Percentiles rank a stretch among this genome's conserved stretches.
phyloP scores from a whole-genome alignment of 495 filamentous ascomycete genomes.

The Penicillium turbatum region DNA sequence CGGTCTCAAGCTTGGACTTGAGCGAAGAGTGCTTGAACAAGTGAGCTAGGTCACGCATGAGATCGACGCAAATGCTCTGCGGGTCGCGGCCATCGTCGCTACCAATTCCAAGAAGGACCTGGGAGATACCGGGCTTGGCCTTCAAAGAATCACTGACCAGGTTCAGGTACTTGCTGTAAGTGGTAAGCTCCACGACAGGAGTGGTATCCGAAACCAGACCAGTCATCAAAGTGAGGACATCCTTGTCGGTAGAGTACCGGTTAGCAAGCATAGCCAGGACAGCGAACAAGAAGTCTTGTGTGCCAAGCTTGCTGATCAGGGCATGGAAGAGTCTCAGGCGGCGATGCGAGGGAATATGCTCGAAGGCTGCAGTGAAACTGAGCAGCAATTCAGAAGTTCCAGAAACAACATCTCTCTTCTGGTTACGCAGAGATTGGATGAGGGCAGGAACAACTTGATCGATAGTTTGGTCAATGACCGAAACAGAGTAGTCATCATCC shows the following conservation, averaged over 20 bases:
- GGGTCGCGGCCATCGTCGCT: conserved; percentile 59
- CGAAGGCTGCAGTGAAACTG: conserved; percentile 91
- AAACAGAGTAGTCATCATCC: conserved; percentile 91
- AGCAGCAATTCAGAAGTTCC: conserved; percentile 81
- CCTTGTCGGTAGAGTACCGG: conserved; percentile 41
- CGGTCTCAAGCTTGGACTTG: conserved; percentile 38
- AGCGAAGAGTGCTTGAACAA: conserved; percentile 43
- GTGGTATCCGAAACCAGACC: conserved; percentile 48
- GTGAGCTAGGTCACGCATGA: conserved; percentile 51
- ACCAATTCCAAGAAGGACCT: conserved; percentile 58
- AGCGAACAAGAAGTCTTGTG: conserved; percentile 63
- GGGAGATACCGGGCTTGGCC: conserved; percentile 64
- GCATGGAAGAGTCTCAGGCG: conserved; percentile 75
- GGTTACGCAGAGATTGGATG: conserved; percentile 76
- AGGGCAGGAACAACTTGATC: conserved; percentile 85
- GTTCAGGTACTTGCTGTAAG: conserved; percentile 65
- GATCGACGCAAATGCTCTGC: conserved; percentile 54
- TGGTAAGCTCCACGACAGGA: conserved; percentile 61
- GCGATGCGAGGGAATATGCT: conserved; percentile 84
- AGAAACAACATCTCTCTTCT: conserved; percentile 68
- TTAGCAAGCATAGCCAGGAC: conserved; percentile 47
- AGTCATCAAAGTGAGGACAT: conserved; percentile 43
- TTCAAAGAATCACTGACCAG: conserved; percentile 68
- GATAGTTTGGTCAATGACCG: conserved; percentile 82
- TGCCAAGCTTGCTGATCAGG: conserved; percentile 72